Percentiles rank a stretch among this genome's conserved stretches.
Evolutionary conservation across 2,329 filamentous ascomycete species (phyloP).

Genomic region (Hypoxylon sp.): DNA sequence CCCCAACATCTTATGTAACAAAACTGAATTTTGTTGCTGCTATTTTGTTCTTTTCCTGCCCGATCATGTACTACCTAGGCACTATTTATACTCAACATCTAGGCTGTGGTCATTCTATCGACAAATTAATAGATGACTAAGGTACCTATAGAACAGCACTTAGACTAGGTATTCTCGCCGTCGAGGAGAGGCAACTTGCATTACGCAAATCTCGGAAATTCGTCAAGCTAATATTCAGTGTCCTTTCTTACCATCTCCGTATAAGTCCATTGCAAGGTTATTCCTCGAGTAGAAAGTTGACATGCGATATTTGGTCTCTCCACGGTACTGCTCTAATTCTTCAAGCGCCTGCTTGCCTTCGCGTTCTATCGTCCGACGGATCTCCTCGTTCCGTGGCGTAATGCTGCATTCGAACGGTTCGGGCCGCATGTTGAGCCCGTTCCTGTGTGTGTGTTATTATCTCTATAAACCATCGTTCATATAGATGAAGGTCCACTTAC

Average conservation of each 20-base stretch:
- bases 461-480: background rate
- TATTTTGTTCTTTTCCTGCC: background rate
- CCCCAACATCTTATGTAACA: no score
- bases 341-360: conserved; percentile 67
- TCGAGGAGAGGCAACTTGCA: background rate
- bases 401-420: conserved; percentile 69
- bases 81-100: background rate
- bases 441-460: conserved; percentile 54
- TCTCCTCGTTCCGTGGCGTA: conserved; percentile 63
- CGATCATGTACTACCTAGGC: background rate
- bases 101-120: background rate
- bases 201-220: background rate
- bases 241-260: conserved; percentile 48
- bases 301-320: conserved; percentile 71
- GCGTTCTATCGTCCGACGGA: conserved; percentile 64
- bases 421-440: conserved; percentile 72
- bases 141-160: background rate
- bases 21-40: no score
- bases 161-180: background rate
- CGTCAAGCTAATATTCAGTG: background rate
- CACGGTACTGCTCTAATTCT: conserved; percentile 66
- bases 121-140: background rate
- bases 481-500: conserved; percentile 55
- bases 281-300: conserved; percentile 64
- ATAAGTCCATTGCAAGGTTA: conserved; percentile 53